A percentile compares a stretch with the other conserved stretches of the same genome.
Conservation (phyloP, 345 rosid species). For the Euclidium syriacum region DNA sequence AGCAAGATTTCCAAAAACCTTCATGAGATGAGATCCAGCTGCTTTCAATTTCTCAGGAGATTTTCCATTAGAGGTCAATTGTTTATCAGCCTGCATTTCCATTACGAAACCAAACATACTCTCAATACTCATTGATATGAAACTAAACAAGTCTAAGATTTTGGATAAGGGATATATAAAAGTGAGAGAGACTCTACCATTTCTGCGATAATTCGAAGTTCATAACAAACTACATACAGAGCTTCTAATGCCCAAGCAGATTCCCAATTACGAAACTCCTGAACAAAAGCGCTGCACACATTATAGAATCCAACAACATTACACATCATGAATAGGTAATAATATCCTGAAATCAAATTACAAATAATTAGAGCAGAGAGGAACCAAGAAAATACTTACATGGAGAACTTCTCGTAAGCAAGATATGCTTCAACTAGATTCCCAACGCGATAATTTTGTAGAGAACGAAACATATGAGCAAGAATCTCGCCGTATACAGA, state of each 20-base stretch:
- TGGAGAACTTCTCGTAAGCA: conserved; percentile 79
- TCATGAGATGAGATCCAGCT: conserved; percentile 95
- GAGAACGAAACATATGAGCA: conserved; percentile 63
- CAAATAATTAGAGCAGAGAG: not conserved
- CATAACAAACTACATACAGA: conserved; percentile 75
- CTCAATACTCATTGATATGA: not conserved
- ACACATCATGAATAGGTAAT: not conserved
- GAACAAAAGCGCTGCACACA: conserved; percentile 69
- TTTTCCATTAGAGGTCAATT: conserved; percentile 71
- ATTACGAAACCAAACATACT: not conserved
- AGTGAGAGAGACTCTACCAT: conserved; percentile 45
- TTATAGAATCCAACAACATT: conserved; percentile 6
- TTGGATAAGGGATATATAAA: not conserved
- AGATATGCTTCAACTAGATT: conserved; percentile 71
- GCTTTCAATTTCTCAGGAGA: conserved; percentile 93
- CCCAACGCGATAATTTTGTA: conserved; percentile 63
- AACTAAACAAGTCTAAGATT: not conserved
- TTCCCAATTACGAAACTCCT: conserved; percentile 99
- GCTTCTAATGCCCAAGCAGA: conserved; percentile 95
- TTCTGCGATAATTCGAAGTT: conserved; percentile 92
- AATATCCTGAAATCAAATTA: not conserved
- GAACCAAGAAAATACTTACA: conserved; percentile 33
- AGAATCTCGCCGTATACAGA: conserved; percentile 64
- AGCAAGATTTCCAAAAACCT: conserved; percentile 92
- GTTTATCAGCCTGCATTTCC: conserved; percentile 72